Percentiles rank a stretch among this genome's conserved stretches.
Evolutionary conservation across 2,329 filamentous ascomycete genomes (phyloP).

Genomic region (Geosmithia flava): DNA sequence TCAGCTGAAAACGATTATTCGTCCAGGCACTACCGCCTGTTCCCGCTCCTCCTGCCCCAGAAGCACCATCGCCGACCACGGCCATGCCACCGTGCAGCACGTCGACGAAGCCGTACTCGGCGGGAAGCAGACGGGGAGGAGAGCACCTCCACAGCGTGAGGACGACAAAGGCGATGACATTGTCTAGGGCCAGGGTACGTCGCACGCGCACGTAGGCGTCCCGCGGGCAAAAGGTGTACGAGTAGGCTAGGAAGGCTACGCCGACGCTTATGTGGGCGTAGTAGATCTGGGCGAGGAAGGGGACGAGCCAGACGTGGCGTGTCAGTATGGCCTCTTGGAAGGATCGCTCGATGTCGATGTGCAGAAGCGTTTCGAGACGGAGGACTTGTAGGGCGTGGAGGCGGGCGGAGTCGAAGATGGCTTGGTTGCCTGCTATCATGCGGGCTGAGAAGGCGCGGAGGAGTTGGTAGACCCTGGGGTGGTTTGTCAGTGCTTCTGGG

Average conservation of each 20-base stretch:
- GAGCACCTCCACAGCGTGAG: slow-evolving; percentile 33
- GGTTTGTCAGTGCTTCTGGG: not conserved
- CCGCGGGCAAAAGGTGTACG: slow-evolving; percentile 29
- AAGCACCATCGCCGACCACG: no score
- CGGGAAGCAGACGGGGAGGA: slow-evolving; percentile 33
- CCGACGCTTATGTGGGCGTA: slow-evolving; percentile 32
- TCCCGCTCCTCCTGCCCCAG: slow-evolving; percentile 5
- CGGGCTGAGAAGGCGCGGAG: slow-evolving; percentile 27
- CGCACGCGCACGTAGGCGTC: slow-evolving; percentile 26
- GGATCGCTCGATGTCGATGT: slow-evolving; percentile 24
- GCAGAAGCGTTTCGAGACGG: slow-evolving; percentile 19
- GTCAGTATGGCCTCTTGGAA: slow-evolving; percentile 25
- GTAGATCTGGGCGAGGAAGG: slow-evolving; percentile 26
- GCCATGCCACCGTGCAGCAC: slow-evolving; percentile 18
- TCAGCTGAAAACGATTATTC: slow-evolving; percentile 31
- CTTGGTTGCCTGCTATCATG: slow-evolving; percentile 22
- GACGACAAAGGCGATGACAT: slow-evolving; percentile 33
- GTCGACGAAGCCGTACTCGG: slow-evolving; percentile 32
- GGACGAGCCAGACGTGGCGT: slow-evolving; percentile 21
- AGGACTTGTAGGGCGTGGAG: slow-evolving; percentile 27
- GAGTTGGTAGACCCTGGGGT: slow-evolving; percentile 25
- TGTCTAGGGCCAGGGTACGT: slow-evolving; percentile 33
- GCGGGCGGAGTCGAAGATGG: slow-evolving; percentile 22
- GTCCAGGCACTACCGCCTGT: slow-evolving; percentile 21
- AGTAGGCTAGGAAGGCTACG: slow-evolving; percentile 32